Conservation (phyloP, 2,329 filamentous ascomycete species). For the Zasmidium angulare region DNA sequence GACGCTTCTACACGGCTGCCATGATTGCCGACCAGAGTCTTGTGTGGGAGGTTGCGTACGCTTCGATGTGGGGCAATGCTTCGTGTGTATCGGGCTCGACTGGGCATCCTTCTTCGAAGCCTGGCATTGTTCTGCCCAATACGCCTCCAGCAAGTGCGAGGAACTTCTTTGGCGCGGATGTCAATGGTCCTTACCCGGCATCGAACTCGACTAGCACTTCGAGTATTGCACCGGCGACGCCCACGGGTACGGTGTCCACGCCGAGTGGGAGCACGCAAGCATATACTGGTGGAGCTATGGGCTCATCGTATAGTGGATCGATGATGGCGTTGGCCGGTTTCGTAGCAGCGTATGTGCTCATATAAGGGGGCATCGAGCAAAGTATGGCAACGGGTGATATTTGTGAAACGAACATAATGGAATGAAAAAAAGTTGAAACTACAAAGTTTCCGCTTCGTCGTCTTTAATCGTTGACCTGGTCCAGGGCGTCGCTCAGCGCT, state of each 20-base stretch:
- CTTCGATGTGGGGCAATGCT: conserved; percentile 34
- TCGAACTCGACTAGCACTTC: background rate
- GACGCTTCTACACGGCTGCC: conserved; percentile 40
- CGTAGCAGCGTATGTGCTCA: background rate
- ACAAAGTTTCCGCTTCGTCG: background rate
- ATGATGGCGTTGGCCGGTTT: background rate
- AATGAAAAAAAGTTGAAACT: no score
- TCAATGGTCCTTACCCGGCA: background rate
- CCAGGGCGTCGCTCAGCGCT: no score
- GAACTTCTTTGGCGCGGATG: conserved; percentile 6
- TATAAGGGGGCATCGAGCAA: no score
- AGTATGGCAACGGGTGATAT: no score
- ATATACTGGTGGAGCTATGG: background rate
- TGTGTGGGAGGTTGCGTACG: conserved; percentile 41
- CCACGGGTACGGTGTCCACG: background rate
- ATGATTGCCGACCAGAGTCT: conserved; percentile 38
- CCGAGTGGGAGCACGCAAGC: background rate
- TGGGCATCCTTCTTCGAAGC: conserved; percentile 4
- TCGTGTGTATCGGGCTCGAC: conserved; percentile 23
- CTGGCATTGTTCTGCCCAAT: background rate
- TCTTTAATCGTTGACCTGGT: no score
- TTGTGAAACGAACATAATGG: no score
- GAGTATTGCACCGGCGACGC: background rate
- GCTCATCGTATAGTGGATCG: background rate
- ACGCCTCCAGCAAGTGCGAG: conserved; percentile 1